These are phyloP conservation scores for Orbilia quercus DNA, from an alignment of 2,329 filamentous ascomycete genomes.

Conservation along the genomic window DNA sequence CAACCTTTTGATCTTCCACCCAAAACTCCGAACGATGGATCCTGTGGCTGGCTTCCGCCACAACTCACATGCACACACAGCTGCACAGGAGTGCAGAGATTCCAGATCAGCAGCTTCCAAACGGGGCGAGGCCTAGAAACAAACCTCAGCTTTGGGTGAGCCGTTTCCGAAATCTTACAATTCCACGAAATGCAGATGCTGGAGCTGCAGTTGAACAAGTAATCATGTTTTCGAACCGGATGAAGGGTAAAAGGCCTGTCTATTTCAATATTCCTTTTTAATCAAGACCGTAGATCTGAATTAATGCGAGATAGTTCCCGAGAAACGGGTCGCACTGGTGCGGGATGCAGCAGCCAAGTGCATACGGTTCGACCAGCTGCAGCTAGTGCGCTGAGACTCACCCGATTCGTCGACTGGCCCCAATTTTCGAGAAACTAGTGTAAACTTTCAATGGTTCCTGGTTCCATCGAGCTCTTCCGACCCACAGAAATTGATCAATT, in stretches of 20 bases:
- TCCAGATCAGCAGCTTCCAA: conserved; percentile 7
- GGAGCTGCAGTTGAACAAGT: neutral
- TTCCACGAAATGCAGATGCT: neutral
- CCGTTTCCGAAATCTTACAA: neutral
- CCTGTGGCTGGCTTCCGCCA: conserved; percentile 46
- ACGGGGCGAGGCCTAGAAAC: neutral
- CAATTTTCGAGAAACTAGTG: conserved; percentile 23
- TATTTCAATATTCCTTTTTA: neutral
- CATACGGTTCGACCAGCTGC: conserved; percentile 32
- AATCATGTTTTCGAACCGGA: too few species aligned
- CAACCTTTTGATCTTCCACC: conserved; percentile 37
- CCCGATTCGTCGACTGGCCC: conserved; percentile 28
- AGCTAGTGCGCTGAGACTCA: conserved; percentile 27
- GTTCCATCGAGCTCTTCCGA: conserved; percentile 15
- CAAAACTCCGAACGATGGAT: conserved; percentile 1
- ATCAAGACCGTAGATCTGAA: conserved; percentile 10
- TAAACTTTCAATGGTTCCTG: conserved; percentile 39
- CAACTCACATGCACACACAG: conserved; percentile 14
- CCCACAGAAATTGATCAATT: conserved; percentile 5
- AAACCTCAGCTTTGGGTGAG: neutral
- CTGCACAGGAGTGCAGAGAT: neutral
- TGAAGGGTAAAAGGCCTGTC: too few species aligned
- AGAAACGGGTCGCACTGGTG: conserved; percentile 43
- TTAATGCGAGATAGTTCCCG: conserved; percentile 47
- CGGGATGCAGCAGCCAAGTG: conserved; percentile 27